Evolutionary conservation across 2,329 filamentous ascomycete genomes (phyloP).

Genomic region (Aspergillus aculeatinus): DNA sequence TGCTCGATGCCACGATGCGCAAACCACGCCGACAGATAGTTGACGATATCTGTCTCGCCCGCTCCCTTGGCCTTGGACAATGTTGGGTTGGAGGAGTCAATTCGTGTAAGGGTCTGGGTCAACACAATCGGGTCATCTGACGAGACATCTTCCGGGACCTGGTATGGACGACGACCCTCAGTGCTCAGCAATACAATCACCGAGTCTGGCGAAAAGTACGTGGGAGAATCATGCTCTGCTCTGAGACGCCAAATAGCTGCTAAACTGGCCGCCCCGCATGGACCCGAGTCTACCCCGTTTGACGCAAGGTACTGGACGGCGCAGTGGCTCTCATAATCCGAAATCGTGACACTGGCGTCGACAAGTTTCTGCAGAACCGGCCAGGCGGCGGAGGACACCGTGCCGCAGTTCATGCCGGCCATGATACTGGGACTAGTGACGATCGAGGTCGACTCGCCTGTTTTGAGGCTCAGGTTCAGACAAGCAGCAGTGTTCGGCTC

Average conservation of each 20-base stretch:
- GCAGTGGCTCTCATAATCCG: conserved; percentile 61
- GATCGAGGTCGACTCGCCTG: conserved; percentile 51
- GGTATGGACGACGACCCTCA: conserved; percentile 60
- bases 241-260: conserved; percentile 55
- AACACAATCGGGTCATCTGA: conserved; percentile 44
- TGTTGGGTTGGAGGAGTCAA: conserved; percentile 52
- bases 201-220: conserved; percentile 46
- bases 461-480: conserved; percentile 49
- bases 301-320: conserved; percentile 56
- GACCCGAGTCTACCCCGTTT: conserved; percentile 54
- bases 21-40: conserved; percentile 53
- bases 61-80: conserved; percentile 44
- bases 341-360: conserved; percentile 61
- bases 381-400: conserved; percentile 66
- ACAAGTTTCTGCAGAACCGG: conserved; percentile 57
- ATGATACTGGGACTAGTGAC: conserved; percentile 66
- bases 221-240: conserved; percentile 31
- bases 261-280: conserved; percentile 61
- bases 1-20: conserved; percentile 53
- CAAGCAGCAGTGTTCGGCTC: conserved; percentile 66
- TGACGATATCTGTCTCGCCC: conserved; percentile 49
- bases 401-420: conserved; percentile 72
- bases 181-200: conserved; percentile 67
- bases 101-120: conserved; percentile 48
- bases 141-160: conserved; percentile 43